These are phyloP conservation scores for Yamadazyma sp. DNA, from an alignment of 805 yeast species.

Conservation along the genomic window DNA sequence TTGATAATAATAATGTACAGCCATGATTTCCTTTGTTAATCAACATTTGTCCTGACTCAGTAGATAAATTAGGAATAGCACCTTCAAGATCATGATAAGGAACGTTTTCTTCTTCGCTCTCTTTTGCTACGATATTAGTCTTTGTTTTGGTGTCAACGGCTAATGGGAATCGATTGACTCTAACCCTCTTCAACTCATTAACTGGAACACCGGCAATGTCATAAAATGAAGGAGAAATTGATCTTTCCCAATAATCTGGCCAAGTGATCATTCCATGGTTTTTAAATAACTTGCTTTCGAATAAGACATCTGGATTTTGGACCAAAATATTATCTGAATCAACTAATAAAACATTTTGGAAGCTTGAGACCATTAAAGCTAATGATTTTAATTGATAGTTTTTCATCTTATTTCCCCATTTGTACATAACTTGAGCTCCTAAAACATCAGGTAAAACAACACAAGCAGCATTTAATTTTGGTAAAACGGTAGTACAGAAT, in stretches of 20 bases:
- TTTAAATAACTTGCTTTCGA: slow-evolving; percentile 27
- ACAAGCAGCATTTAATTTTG: slow-evolving; percentile 63
- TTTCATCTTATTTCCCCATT: slow-evolving; percentile 38
- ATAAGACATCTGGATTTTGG: slow-evolving; percentile 27
- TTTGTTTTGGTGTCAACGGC: slow-evolving; percentile 10
- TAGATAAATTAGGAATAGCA: slow-evolving; percentile 64
- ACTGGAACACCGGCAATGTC: slow-evolving; percentile 31
- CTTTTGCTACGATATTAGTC: slow-evolving; percentile 7
- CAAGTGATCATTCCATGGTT: slow-evolving; percentile 36
- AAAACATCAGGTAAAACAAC: slow-evolving; percentile 48
- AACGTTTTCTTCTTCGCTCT: slow-evolving; percentile 16
- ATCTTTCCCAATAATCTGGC: slow-evolving; percentile 44
- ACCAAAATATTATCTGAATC: slow-evolving; percentile 35
- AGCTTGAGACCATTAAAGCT: slow-evolving; percentile 37
- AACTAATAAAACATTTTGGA: slow-evolving; percentile 29
- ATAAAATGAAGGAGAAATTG: slow-evolving; percentile 34
- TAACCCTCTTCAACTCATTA: slow-evolving; percentile 24
- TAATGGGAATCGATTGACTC: slow-evolving; percentile 27
- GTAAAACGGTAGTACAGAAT: slow-evolving; percentile 59
- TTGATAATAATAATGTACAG: slow-evolving; percentile 52
- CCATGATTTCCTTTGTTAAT: slow-evolving; percentile 58
- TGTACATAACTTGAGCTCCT: slow-evolving; percentile 48
- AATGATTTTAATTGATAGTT: slow-evolving; percentile 71
- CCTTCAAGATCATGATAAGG: slow-evolving; percentile 67
- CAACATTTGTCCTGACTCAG: slow-evolving; percentile 68